These are phyloP conservation scores for Schwanniomyces yamadae DNA, from an alignment of 805 yeast species.

Conservation along the genomic window DNA sequence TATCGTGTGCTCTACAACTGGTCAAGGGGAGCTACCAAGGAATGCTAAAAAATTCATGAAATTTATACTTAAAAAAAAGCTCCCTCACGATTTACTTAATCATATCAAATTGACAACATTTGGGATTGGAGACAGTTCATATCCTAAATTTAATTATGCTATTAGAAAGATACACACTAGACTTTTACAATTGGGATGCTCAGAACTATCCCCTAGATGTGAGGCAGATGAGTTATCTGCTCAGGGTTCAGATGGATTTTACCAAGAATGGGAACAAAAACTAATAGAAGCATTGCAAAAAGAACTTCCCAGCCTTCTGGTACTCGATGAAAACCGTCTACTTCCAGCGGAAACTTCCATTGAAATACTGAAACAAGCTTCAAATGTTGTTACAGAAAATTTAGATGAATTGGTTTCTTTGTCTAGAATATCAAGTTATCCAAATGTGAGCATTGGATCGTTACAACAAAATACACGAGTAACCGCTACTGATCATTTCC, in stretches of 20 bases:
- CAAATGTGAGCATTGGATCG: slow-evolving; percentile 35
- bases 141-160: slow-evolving; percentile 88
- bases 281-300: slow-evolving; percentile 33
- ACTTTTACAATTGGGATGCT: slow-evolving; percentile 77
- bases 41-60: slow-evolving; percentile 75
- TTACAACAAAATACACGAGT: slow-evolving; percentile 56
- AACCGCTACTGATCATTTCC: slow-evolving; percentile 75
- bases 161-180: slow-evolving; percentile 78
- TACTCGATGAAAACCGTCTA: slow-evolving; percentile 22
- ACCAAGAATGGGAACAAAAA: slow-evolving; percentile 66
- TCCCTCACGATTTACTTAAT: slow-evolving; percentile 57
- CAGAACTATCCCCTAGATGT: slow-evolving; percentile 66
- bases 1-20: slow-evolving; percentile 82
- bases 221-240: slow-evolving; percentile 87
- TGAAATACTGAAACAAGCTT: slow-evolving; percentile 3
- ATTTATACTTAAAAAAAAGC: slow-evolving; percentile 62
- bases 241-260: slow-evolving; percentile 77
- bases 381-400: slow-evolving; percentile 4
- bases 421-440: slow-evolving; percentile 8
- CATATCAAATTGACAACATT: slow-evolving; percentile 68
- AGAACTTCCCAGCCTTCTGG: slow-evolving; percentile 20
- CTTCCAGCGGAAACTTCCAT: slow-evolving; percentile 28
- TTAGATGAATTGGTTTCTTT: slow-evolving; percentile 1
- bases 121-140: slow-evolving; percentile 93
- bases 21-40: slow-evolving; percentile 91